Conservation (phyloP, 2,329 filamentous ascomycete genomes). For the Periglandula ipomoeae region DNA sequence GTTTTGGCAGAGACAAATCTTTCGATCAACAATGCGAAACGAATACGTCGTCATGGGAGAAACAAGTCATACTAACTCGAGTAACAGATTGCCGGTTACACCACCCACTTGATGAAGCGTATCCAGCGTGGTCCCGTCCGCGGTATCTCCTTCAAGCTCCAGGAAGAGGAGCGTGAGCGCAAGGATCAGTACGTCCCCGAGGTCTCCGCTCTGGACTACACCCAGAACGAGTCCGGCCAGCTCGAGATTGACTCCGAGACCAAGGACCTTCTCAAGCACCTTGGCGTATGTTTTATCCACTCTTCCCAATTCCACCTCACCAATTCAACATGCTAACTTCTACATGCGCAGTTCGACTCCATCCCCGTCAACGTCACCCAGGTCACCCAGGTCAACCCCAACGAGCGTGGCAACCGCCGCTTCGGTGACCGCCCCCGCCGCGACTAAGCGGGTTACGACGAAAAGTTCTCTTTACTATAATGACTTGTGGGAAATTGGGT, state of each 20-base stretch:
- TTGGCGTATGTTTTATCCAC: slow-evolving; percentile 67
- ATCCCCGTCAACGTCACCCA: slow-evolving; percentile 94
- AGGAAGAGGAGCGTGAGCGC: slow-evolving; percentile 99
- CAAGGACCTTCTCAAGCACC: slow-evolving; percentile 97
- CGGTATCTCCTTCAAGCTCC: slow-evolving; percentile 99
- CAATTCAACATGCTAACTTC: slow-evolving; percentile 18
- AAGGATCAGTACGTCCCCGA: slow-evolving; percentile 99
- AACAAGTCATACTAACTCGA: background rate
- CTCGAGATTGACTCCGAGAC: slow-evolving; percentile 95
- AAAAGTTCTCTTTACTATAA: background rate
- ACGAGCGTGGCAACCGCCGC: slow-evolving; percentile 69
- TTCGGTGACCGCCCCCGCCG: slow-evolving; percentile 54
- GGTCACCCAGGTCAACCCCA: slow-evolving; percentile 78
- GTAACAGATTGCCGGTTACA: slow-evolving; percentile 86
- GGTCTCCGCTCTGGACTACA: slow-evolving; percentile 96
- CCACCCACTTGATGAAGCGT: slow-evolving; percentile 98
- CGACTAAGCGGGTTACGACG: slow-evolving; percentile 17
- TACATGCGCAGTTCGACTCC: slow-evolving; percentile 76
- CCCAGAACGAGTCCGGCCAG: slow-evolving; percentile 86
- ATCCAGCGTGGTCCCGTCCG: slow-evolving; percentile 98
- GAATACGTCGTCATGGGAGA: background rate
- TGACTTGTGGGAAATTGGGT: slow-evolving; percentile 26
- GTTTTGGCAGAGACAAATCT: too few relatives aligned
- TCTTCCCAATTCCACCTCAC: background rate
- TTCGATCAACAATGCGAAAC: too few relatives aligned